Percentiles rank a stretch among this genome's conserved stretches.
phyloP scores from a whole-genome alignment of 805 yeast species.

The Millerozyma miso region DNA sequence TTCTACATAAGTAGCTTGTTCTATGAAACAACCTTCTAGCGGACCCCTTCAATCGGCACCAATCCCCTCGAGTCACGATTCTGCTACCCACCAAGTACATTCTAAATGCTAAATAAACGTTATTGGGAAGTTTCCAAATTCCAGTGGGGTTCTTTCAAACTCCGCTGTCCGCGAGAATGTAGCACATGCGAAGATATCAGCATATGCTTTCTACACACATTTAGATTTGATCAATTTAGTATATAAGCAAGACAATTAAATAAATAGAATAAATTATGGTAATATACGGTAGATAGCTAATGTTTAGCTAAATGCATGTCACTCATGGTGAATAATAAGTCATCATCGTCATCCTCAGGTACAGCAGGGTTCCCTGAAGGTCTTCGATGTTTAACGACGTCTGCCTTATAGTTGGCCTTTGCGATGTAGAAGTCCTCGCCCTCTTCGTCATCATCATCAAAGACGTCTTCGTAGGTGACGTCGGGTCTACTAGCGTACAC shows the following conservation, averaged over 20 bases:
- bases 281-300: slow-evolving; percentile 3
- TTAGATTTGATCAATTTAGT: not conserved
- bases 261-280: not conserved
- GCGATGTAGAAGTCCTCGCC: slow-evolving; percentile 14
- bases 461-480: slow-evolving; percentile 35
- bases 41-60: not conserved
- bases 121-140: not conserved
- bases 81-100: not conserved
- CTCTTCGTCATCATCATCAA: slow-evolving; percentile 47
- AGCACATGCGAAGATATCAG: not conserved
- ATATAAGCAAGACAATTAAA: too few relatives aligned
- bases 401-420: not conserved
- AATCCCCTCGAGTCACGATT: not conserved
- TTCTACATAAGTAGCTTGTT: slow-evolving; percentile 6
- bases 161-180: not conserved
- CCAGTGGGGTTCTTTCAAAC: not conserved
- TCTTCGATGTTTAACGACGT: not conserved
- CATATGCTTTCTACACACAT: not conserved
- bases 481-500: slow-evolving; percentile 17
- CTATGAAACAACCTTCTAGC: slow-evolving; percentile 1
- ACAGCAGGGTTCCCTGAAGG: not conserved
- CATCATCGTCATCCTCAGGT: slow-evolving; percentile 48
- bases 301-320: slow-evolving; percentile 54
- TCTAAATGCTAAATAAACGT: not conserved
- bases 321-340: slow-evolving; percentile 66